Evolutionary conservation across 768 basidiomycete genomes (phyloP).

Genomic region (Tulasnella sp.): DNA sequence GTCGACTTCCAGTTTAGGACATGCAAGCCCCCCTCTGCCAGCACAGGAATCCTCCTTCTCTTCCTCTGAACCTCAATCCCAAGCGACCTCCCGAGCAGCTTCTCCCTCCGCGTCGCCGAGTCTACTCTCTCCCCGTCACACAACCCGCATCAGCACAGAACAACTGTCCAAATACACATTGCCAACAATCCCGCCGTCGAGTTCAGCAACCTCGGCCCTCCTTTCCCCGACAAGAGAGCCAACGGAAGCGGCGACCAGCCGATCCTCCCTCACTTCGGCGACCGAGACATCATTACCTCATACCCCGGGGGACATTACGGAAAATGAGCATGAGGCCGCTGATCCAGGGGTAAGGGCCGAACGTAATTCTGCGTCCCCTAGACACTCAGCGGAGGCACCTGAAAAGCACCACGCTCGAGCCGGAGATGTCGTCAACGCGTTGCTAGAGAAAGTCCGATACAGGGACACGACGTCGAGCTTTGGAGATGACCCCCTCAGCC

Average conservation of each 20-base stretch:
- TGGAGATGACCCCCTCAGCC: neutral
- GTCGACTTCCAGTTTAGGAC: neutral
- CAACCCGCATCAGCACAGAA: neutral
- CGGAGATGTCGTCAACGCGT: neutral
- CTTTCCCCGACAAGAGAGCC: no score
- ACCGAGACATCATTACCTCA: constrained; percentile 3
- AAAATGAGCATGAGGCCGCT: neutral
- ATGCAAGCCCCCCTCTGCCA: neutral
- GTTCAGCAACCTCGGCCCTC: neutral
- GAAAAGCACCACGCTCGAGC: neutral
- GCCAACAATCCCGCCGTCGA: neutral
- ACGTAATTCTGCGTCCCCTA: neutral
- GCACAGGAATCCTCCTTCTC: neutral
- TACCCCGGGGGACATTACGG: neutral
- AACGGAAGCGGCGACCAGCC: neutral
- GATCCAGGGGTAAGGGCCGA: neutral
- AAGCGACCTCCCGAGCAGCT: neutral
- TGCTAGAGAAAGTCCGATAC: neutral
- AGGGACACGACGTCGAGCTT: neutral
- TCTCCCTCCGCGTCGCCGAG: neutral
- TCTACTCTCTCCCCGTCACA: neutral
- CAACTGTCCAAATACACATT: no score
- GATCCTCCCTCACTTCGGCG: neutral
- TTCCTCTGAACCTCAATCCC: neutral
- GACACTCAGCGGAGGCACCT: neutral